Evolutionary conservation across 441 rosid species (phyloP).

Genomic region (Brassica hybrid): DNA sequence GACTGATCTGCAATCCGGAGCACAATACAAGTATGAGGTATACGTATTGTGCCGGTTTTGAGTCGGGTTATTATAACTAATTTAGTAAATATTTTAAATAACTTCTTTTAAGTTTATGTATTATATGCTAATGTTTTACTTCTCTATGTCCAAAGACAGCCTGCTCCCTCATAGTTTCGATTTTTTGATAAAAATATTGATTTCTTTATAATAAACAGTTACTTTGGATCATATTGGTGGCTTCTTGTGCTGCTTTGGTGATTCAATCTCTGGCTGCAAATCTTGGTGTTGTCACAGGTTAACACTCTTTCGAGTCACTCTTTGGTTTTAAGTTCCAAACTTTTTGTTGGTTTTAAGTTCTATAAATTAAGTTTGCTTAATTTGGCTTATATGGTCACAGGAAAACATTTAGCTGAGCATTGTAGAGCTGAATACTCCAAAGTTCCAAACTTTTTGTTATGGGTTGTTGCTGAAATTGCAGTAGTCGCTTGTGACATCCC

Average conservation of each 20-base stretch:
- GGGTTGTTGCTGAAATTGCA: too few species aligned
- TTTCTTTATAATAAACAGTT: constrained; percentile 47
- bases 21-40: constrained; percentile 84
- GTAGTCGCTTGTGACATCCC: constrained; percentile 96
- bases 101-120: too few species aligned
- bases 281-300: not conserved
- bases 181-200: too few species aligned
- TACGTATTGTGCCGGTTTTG: not conserved
- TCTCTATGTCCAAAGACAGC: too few species aligned
- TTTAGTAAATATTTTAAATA: too few species aligned
- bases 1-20: constrained; percentile 95
- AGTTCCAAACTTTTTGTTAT: too few species aligned
- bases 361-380: not conserved
- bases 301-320: not conserved
- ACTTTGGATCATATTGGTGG: constrained; percentile 93
- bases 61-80: too few species aligned
- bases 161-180: too few species aligned
- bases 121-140: too few species aligned
- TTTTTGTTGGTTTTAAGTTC: not conserved
- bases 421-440: too few species aligned
- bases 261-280: constrained; percentile 90
- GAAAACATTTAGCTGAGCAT: constrained; percentile 85
- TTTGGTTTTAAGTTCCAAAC: constrained; percentile 35
- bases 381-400: constrained; percentile 43
- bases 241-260: constrained; percentile 90